Evolutionary conservation across 2,329 filamentous ascomycete species (phyloP).

Genomic region (Claviceps digitariae): DNA sequence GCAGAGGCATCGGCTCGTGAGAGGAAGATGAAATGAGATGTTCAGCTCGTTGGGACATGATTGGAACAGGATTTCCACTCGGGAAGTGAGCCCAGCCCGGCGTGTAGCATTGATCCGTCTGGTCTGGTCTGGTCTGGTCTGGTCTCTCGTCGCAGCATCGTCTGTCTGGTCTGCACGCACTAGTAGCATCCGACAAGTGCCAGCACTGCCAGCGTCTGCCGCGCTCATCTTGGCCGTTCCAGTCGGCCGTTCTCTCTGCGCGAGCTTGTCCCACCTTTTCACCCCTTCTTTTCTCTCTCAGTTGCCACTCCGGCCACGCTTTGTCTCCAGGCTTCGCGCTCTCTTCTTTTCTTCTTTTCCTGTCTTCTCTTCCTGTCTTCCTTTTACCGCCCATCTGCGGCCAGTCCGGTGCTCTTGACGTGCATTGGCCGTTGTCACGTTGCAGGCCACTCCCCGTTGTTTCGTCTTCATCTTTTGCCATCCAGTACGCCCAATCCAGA

Average conservation of each 20-base stretch:
- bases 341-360: neutral
- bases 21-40: neutral
- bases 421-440: neutral
- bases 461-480: neutral
- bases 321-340: neutral
- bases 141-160: neutral
- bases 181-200: neutral
- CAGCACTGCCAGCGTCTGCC: neutral
- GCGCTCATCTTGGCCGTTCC: neutral
- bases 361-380: neutral
- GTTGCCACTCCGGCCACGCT: neutral
- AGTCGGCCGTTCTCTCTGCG: neutral
- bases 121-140: neutral
- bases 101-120: neutral
- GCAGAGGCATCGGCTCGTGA: neutral
- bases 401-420: neutral
- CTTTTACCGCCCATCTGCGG: conserved; percentile 3
- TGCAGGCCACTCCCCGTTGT: neutral
- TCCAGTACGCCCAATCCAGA: neutral
- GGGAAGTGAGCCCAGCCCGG: neutral
- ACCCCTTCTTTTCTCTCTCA: neutral
- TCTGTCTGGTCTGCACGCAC: neutral
- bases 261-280: neutral
- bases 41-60: neutral
- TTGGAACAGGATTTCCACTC: neutral